phyloP scores from a whole-genome alignment of 441 rosid species.

The Brassica hybrid region DNA sequence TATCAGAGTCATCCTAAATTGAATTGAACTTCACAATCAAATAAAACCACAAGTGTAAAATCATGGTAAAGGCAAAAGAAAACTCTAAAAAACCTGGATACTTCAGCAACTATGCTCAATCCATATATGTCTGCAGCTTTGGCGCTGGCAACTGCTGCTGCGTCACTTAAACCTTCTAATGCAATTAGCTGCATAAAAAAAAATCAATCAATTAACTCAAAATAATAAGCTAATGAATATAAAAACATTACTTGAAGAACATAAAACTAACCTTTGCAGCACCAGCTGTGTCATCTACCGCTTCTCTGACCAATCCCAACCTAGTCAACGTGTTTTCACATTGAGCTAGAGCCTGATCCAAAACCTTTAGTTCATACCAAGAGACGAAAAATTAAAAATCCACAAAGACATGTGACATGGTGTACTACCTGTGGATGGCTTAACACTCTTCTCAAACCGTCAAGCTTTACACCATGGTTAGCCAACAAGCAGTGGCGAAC shows the following conservation, averaged over 20 bases:
- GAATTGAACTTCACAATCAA: slow-evolving; percentile 33
- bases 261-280: slow-evolving; percentile 79
- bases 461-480: slow-evolving; percentile 78
- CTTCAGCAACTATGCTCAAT: slow-evolving; percentile 80
- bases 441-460: slow-evolving; percentile 79
- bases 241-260: neutral
- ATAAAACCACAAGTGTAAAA: slow-evolving; percentile 11
- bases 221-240: neutral
- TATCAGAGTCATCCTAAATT: slow-evolving; percentile 81
- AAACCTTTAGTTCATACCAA: slow-evolving; percentile 17
- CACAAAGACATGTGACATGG: no score
- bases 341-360: slow-evolving; percentile 89
- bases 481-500: slow-evolving; percentile 95
- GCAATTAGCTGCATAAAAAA: slow-evolving; percentile 71
- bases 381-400: neutral
- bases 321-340: slow-evolving; percentile 89
- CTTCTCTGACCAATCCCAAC: slow-evolving; percentile 87
- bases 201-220: slow-evolving; percentile 16
- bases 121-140: slow-evolving; percentile 81
- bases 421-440: slow-evolving; percentile 99
- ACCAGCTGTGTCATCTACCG: slow-evolving; percentile 96
- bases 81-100: slow-evolving; percentile 70
- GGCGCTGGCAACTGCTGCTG: slow-evolving; percentile 93
- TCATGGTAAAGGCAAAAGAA: neutral
- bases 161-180: slow-evolving; percentile 60